Base-by-base conservation (phyloP, 805 yeast genomes). In the Sungouiozyma intestinalis region DNA sequence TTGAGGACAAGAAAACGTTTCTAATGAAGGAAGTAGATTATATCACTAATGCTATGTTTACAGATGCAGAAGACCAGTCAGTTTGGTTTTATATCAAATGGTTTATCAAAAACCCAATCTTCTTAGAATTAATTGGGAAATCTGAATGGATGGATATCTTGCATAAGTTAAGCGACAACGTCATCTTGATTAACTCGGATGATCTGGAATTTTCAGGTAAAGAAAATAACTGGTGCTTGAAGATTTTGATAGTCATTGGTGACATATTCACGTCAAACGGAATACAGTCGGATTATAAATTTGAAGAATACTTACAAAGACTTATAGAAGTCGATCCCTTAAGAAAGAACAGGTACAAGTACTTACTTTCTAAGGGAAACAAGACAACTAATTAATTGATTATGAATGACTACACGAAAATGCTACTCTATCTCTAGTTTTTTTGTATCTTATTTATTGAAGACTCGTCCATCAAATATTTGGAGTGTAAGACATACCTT, bases 1-100 rank as follows among this genome's bases (percentile, higher is more conserved):
- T 53, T 17, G 40, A 27, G 40, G 58, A 45, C 49, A 54, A 36
- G 39, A 41, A 49, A 50, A 46, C 50, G 0, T 68, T 78, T 40
- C 57, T 85, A 4, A 44, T 46, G 0, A 62, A 67, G 16, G 98
- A 92, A 58, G 62, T 87, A 35, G 72, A 71, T 2, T 70, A 82
- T 49, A 70, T 87, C 32, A 81, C 79, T 45, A 81, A 85, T 21
- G 98, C 97, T 0, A 76, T 86, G 64, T 85, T 79, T 55, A 85
- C 94, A 50, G 97, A 92, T 58, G 88, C 95, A 0, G 90, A 85
- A 41, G 98, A 92, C 56, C 88, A 94, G 36, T 84, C 96, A 0
- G 82, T 85, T 0, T 92, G 97, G 97, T 70, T 83, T 2, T 92
- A 88, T 57, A 69, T 85, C 45, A 74, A 79, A 40, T 92, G 97